These are phyloP conservation scores for Neltuma alba DNA, from an alignment of 306 rosid species.

Conservation along the genomic window DNA sequence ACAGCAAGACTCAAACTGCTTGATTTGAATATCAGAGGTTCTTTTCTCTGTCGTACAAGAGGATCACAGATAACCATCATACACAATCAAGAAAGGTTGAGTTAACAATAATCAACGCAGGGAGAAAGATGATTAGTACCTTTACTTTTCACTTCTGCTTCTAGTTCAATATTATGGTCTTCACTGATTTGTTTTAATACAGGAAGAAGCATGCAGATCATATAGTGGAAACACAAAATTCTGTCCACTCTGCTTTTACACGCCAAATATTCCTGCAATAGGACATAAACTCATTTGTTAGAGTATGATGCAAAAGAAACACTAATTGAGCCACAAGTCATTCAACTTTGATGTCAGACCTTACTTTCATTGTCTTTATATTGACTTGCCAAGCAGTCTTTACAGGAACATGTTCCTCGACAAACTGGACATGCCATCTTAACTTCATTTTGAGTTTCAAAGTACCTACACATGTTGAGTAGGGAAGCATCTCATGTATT, in stretches of 20 bases:
- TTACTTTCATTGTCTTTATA: conserved; percentile 83
- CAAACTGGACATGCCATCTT: conserved; percentile 94
- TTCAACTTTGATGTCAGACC: conserved; percentile 79
- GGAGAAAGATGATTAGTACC: conserved; percentile 49
- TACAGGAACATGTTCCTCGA: conserved; percentile 84
- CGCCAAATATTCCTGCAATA: conserved; percentile 65
- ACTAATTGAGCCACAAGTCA: conserved; percentile 32
- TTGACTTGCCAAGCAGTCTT: conserved; percentile 69
- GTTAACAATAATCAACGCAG: conserved; percentile 24
- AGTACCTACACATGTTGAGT: conserved; percentile 60
- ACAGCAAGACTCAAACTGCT: conserved; percentile 63
- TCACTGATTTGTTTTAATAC: conserved; percentile 68
- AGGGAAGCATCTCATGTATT: conserved; percentile 20
- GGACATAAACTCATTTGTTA: conserved; percentile 37
- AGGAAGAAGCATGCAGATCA: conserved; percentile 94
- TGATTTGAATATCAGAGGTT: conserved; percentile 66
- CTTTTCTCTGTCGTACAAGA: conserved; percentile 56
- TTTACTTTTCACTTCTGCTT: conserved; percentile 68
- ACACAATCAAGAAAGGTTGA: conserved; percentile 22
- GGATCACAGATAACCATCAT: conserved; percentile 25
- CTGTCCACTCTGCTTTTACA: conserved; percentile 67
- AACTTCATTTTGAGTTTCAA: conserved; percentile 74
- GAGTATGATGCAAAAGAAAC: conserved; percentile 37
- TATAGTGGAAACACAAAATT: conserved; percentile 74
- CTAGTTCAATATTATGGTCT: conserved; percentile 65